These are phyloP conservation scores for Tribonema minus DNA, from an alignment of 108 stramenopile genomes.

Conservation along the genomic window DNA sequence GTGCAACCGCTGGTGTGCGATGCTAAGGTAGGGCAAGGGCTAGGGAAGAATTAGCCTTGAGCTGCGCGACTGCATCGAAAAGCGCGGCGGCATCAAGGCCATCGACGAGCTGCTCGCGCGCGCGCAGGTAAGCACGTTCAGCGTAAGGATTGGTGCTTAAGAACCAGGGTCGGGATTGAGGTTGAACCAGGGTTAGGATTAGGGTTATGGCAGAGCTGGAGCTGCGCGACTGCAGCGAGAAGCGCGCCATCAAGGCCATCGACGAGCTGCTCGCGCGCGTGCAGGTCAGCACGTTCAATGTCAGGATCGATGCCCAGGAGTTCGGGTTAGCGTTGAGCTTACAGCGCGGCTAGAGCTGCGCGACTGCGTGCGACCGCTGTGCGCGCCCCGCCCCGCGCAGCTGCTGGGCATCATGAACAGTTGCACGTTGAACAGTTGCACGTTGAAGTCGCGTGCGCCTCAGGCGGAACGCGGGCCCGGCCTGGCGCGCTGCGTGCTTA, in stretches of 20 bases:
- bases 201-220: neutral
- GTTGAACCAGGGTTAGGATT: too few species aligned
- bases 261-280: neutral
- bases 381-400: too few species aligned
- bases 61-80: neutral
- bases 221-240: neutral
- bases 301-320: too few species aligned
- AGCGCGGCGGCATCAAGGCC: neutral
- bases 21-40: too few species aligned
- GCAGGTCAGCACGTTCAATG: neutral
- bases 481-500: too few species aligned
- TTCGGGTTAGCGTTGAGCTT: too few species aligned
- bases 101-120: neutral
- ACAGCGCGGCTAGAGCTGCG: too few species aligned
- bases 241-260: neutral
- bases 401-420: neutral
- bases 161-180: too few species aligned
- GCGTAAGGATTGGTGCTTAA: neutral
- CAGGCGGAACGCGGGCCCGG: too few species aligned
- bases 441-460: neutral
- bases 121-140: neutral
- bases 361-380: too few species aligned
- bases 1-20: too few species aligned
- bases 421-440: neutral
- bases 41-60: neutral